Percentiles rank a stretch among this genome's conserved stretches.
Evolutionary conservation across 164 flowering plant species (phyloP).

Genomic region (Vitis labrusca): DNA sequence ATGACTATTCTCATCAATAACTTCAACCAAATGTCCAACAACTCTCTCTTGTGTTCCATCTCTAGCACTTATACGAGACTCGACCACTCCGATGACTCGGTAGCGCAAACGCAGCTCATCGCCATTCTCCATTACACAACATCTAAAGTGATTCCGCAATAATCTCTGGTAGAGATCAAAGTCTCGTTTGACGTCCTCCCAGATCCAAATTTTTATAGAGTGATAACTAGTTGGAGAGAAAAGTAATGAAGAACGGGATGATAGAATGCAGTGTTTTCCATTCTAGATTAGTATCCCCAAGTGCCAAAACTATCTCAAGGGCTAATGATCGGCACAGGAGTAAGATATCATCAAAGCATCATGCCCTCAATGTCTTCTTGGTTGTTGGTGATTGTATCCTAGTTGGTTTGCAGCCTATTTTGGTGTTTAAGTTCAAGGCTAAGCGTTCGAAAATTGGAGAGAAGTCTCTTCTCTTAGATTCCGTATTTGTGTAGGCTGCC

Average conservation of each 20-base stretch:
- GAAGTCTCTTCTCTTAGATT: conserved; percentile 82
- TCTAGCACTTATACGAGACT: background rate
- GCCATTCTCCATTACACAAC: conserved; percentile 58
- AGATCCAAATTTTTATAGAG: conserved; percentile 8
- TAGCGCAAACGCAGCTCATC: conserved; percentile 29
- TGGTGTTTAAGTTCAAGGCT: conserved; percentile 97
- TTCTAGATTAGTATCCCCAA: conserved; percentile 65
- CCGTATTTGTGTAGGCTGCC: conserved; percentile 89
- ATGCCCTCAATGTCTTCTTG: conserved; percentile 66
- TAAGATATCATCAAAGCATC: conserved; percentile 72
- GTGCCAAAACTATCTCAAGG: conserved; percentile 63
- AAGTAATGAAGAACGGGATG: conserved; percentile 69
- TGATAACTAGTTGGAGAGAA: conserved; percentile 6
- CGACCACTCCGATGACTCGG: background rate
- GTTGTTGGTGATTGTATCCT: conserved; percentile 91
- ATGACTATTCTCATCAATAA: background rate
- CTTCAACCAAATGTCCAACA: background rate
- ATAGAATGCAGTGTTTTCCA: conserved; percentile 92
- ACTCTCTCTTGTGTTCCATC: background rate
- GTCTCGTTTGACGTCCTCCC: too few relatives aligned
- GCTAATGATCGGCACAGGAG: conserved; percentile 85
- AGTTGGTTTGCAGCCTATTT: conserved; percentile 88
- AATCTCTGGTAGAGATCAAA: conserved; percentile 30
- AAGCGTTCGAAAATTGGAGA: conserved; percentile 86
- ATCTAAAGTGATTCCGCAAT: conserved; percentile 36